Evolutionary conservation across 2,329 filamentous ascomycete species (phyloP), one percentile per base, ranked within the genome.

Genomic region (Xylaria sp.): DNA sequence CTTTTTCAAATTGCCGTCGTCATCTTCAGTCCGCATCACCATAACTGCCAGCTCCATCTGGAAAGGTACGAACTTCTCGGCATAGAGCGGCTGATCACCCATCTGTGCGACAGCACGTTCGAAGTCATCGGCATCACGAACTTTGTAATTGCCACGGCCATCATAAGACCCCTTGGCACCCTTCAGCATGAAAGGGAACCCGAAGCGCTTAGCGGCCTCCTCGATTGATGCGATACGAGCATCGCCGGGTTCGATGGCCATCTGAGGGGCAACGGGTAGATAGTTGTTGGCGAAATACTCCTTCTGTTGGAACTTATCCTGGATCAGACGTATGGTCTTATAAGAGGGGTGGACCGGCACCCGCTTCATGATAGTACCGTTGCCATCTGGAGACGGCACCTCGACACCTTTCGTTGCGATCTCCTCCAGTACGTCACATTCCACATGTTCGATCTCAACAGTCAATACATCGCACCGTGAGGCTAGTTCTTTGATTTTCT

Each of bases 271-370:
- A 66, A 93, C 90, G 25, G 91, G 89, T 6, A 97, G 89, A 0
- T 86, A 88, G 69, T 88, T 83, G 70, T 87, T 84, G 52, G 84
- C 82, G 63, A 97, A 84, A 77, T 97, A 91, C 78, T 92, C 87
- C 81, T 98, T 97, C 79, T 98, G 95, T 70, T 89, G 83, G 78
- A 89, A 97, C 83, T 98, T 98, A 83, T 98, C 93, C 83, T 97
- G 95, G 75, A 98, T 97, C 20, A 91, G 89, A 34, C 93, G 88
- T 62, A 98, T 86, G 1, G 94, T 97, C 81, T 89, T 88, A 91
- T 93, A 97, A 67, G 90, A 93, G 1, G 94, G 94, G 76, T 97
- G 89, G 2, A 93, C 85, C 46, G 89, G 83, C 48, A 91, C 86
- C 71, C 80, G 84, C 75, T 83, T 86, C 56, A 77, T 74, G 50